Evolutionary conservation across 2,329 filamentous ascomycete species (phyloP).

Genomic region (Clarireedia homoeocarpa): DNA sequence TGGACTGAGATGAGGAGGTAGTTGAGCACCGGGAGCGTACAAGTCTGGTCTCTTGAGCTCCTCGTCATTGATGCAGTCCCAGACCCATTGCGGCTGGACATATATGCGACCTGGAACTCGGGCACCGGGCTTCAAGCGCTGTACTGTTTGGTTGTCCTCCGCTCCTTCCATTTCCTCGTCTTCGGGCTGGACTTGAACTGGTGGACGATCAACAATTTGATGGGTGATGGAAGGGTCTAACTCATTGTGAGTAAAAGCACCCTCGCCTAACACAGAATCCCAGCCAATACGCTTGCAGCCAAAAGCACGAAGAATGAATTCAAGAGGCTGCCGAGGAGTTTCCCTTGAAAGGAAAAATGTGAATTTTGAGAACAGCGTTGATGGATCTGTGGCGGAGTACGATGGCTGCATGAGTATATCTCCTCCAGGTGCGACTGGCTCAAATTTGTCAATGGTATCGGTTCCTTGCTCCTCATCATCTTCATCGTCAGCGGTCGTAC

Average conservation of each 20-base stretch:
- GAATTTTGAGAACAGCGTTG: constrained; percentile 76
- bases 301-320: constrained; percentile 89
- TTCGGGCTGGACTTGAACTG: constrained; percentile 48
- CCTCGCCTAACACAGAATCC: constrained; percentile 84
- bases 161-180: constrained; percentile 39
- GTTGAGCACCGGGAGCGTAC: constrained; percentile 80
- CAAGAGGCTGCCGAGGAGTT: constrained; percentile 80
- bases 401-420: constrained; percentile 79
- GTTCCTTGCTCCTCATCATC: constrained; percentile 41
- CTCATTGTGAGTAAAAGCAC: constrained; percentile 87
- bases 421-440: constrained; percentile 73
- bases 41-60: constrained; percentile 79
- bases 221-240: constrained; percentile 85
- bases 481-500: constrained; percentile 27
- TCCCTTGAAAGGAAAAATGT: constrained; percentile 93
- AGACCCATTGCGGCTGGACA: constrained; percentile 96
- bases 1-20: constrained; percentile 91
- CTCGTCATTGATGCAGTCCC: constrained; percentile 92
- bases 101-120: constrained; percentile 89
- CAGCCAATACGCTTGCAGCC: constrained; percentile 94
- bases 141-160: constrained; percentile 55
- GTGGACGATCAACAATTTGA: constrained; percentile 87
- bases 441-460: constrained; percentile 82
- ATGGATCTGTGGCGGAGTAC: constrained; percentile 56
- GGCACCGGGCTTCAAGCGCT: constrained; percentile 52